These are phyloP conservation scores for Sambucus nigra DNA, from an alignment of 129 eudicot genomes.

Conservation along the genomic window DNA sequence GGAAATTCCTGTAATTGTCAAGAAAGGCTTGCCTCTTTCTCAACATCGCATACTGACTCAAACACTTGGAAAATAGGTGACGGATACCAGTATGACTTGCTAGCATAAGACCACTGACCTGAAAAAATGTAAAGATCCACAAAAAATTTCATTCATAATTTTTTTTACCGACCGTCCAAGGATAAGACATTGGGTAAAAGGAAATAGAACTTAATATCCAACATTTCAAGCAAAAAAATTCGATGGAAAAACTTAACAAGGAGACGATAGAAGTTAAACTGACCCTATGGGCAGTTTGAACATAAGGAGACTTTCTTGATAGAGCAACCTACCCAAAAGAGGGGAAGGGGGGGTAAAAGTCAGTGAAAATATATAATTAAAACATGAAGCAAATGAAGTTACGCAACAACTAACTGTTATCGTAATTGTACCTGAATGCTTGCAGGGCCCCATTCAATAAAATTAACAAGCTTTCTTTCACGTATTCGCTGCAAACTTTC, in stretches of 20 bases:
- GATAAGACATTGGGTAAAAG: neutral
- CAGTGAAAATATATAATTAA: constrained; percentile 1
- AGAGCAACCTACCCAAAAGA: constrained; percentile 66
- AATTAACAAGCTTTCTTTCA: constrained; percentile 94
- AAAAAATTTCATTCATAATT: neutral
- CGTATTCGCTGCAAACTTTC: constrained; percentile 93
- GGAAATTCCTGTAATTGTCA: constrained; percentile 84
- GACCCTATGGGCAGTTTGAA: constrained; percentile 95
- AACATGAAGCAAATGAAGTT: neutral
- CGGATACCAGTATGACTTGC: constrained; percentile 97
- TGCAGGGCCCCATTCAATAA: constrained; percentile 99
- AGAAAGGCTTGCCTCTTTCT: constrained; percentile 95
- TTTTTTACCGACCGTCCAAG: neutral
- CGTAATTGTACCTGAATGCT: constrained; percentile 65
- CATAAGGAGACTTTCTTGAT: constrained; percentile 98
- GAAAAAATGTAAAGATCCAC: constrained; percentile 9
- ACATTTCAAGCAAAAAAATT: too few species aligned
- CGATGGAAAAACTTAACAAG: neutral
- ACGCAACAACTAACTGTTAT: neutral
- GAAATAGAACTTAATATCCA: neutral
- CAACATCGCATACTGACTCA: constrained; percentile 78
- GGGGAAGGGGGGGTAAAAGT: neutral
- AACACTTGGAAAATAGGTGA: constrained; percentile 78
- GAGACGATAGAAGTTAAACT: constrained; percentile 14
- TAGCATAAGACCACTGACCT: constrained; percentile 93